These are phyloP conservation scores for Paragyromitra xinjiangensis DNA, from an alignment of 495 filamentous ascomycete genomes.

Conservation along the genomic window DNA sequence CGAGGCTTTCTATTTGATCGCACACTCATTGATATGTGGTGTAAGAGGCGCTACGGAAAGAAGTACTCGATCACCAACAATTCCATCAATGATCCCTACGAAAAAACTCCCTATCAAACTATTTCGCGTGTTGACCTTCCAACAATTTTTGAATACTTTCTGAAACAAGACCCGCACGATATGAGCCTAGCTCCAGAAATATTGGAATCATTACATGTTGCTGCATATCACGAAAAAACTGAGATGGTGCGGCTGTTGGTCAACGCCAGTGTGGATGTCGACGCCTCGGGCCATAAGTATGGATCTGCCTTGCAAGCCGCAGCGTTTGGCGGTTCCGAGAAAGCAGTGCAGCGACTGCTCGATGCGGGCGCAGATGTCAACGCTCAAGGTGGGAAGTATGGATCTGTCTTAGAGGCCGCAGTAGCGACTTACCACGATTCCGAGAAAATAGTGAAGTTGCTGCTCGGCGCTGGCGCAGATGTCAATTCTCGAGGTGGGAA, in stretches of 20 bases:
- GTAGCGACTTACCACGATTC: no score
- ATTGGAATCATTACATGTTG: background rate
- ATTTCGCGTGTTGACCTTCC: background rate
- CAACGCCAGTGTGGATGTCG: no score
- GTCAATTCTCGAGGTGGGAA: background rate
- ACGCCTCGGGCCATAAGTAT: no score
- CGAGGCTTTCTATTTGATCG: background rate
- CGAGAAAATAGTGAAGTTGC: background rate
- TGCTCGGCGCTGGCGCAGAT: background rate
- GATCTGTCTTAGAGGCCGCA: background rate
- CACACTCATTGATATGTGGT: background rate
- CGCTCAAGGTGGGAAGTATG: background rate
- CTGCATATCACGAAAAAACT: background rate
- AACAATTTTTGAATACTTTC: background rate
- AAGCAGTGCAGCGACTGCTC: no score
- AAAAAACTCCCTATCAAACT: background rate
- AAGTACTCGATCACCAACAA: no score
- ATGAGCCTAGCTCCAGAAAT: background rate
- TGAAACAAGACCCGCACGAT: background rate
- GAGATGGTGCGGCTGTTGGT: background rate
- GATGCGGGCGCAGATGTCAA: background rate
- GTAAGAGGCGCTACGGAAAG: no score
- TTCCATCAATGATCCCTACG: background rate
- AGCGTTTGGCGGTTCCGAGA: background rate
- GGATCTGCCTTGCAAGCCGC: no score